Evolutionary conservation across 2,329 filamentous ascomycete genomes (phyloP), one percentile per base, ranked within the genome.

Genomic region (Chaetomium strumarium): DNA sequence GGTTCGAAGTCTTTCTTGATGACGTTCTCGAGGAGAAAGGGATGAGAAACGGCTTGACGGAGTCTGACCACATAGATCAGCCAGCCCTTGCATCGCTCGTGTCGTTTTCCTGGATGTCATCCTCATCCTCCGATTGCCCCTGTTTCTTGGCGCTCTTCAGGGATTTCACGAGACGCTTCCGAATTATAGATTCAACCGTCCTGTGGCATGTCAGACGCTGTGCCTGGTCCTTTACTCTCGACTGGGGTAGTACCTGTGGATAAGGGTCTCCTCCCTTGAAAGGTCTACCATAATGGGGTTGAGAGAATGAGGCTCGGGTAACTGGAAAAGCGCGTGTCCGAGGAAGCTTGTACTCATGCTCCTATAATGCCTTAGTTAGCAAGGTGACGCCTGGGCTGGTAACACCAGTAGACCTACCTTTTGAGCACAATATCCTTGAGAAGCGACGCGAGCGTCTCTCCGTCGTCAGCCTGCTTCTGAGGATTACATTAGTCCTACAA

Each of bases 181-280:
- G 29, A 3, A 44, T 12, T 16, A n/a, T 44, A 11, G 6, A 29
- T 33, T 47, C 45, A 6, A 47, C 24, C 31, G 20, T 40, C 34
- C 45, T 47, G n/a, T 14, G 9, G 7, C 2, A 19, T 7, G 16
- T 47, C 33, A 16, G 34, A 34, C 2, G 19, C 12, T 37, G 9
- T 11, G 11, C 43, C n/a, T 20, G 39, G 37, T 49, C 51, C 5
- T 2, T 13, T 20, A 17, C 19, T 38, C 10, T 38, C n/a, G n/a
- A n/a, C n/a, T 11, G 40, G 13, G 2, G 40, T 24, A 2, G 7
- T 49, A 68, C 67, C 57, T 13, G 8, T 60, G 58, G 3, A 71
- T 51, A 0, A 57, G 10, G 1, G 37, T 46, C 45, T 57, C 55
- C 30, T 52, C 45, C 14, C 24, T 30, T 3, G 52, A 57, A 2